Evolutionary conservation across 306 rosid species (phyloP).

Genomic region (Herpetospermum pedunculosum): DNA sequence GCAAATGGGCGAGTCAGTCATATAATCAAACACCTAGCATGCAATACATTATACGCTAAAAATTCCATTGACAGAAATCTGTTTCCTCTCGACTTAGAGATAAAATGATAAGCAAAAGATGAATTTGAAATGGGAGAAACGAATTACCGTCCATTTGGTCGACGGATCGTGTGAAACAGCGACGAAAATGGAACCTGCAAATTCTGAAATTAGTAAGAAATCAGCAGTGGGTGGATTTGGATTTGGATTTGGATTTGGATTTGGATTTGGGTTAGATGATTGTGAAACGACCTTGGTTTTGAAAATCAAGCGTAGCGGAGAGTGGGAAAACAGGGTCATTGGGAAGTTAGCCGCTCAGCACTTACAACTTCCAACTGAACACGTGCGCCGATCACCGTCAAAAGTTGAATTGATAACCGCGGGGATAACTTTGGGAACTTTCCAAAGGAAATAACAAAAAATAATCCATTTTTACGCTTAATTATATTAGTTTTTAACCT

Average conservation of each 20-base stretch:
- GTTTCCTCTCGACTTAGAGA: not conserved
- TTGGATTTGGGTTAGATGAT: too few species aligned
- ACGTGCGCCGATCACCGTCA: not conserved
- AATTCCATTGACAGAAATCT: not conserved
- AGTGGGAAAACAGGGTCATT: not conserved
- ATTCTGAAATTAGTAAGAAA: not conserved
- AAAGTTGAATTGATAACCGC: not conserved
- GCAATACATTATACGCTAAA: not conserved
- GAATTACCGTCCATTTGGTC: slow-evolving; percentile 38
- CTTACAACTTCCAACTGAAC: not conserved
- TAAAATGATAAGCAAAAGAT: not conserved
- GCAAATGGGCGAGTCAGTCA: not conserved
- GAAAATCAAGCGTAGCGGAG: not conserved
- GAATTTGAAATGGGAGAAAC: not conserved
- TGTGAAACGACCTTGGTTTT: not conserved
- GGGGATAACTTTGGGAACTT: too few species aligned
- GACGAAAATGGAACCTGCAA: slow-evolving; percentile 22
- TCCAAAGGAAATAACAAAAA: too few species aligned
- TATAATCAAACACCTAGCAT: not conserved
- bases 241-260: too few species aligned
- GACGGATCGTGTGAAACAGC: slow-evolving; percentile 16
- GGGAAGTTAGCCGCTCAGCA: not conserved
- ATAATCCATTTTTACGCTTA: too few species aligned
- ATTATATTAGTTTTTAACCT: too few species aligned
- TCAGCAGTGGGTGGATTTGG: not conserved